Percentiles rank a stretch among this genome's conserved stretches.
Evolutionary conservation across 2,329 filamentous ascomycete genomes (phyloP).

Genomic region (Neospermospora avenae): DNA sequence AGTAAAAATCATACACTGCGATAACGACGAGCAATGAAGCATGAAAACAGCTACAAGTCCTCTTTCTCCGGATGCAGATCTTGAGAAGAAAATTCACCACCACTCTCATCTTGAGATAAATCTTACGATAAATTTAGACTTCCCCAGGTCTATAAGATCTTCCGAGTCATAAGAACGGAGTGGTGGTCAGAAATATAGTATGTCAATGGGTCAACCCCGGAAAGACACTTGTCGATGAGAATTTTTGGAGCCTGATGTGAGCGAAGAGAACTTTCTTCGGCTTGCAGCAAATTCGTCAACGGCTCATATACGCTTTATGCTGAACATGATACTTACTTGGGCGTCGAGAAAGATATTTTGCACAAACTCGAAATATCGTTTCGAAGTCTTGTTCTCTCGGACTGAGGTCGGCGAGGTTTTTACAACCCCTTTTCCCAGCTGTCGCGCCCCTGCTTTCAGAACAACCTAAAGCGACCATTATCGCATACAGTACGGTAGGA

Average conservation of each 20-base stretch:
- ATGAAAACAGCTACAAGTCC: too few relatives aligned
- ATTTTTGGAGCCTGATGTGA: background rate
- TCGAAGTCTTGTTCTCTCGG: background rate
- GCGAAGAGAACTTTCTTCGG: background rate
- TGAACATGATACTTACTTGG: background rate
- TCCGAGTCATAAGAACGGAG: too few relatives aligned
- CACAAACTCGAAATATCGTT: background rate
- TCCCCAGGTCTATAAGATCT: too few relatives aligned
- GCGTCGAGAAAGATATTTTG: background rate
- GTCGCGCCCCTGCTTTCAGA: background rate
- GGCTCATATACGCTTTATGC: background rate
- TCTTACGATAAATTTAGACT: too few relatives aligned
- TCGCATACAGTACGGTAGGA: background rate
- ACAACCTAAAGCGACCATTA: background rate
- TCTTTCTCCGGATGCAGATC: too few relatives aligned
- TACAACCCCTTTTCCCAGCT: background rate
- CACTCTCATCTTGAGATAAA: too few relatives aligned
- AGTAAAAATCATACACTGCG: too few relatives aligned
- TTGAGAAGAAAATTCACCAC: too few relatives aligned
- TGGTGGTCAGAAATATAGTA: too few relatives aligned
- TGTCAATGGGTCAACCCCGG: too few relatives aligned
- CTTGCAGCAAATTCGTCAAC: background rate
- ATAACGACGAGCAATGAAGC: too few relatives aligned
- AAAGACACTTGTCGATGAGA: too few relatives aligned
- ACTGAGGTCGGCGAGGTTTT: background rate